Evolutionary conservation across 169 alveolate species (phyloP).

Genomic region (Plasmodium blacklocki): DNA sequence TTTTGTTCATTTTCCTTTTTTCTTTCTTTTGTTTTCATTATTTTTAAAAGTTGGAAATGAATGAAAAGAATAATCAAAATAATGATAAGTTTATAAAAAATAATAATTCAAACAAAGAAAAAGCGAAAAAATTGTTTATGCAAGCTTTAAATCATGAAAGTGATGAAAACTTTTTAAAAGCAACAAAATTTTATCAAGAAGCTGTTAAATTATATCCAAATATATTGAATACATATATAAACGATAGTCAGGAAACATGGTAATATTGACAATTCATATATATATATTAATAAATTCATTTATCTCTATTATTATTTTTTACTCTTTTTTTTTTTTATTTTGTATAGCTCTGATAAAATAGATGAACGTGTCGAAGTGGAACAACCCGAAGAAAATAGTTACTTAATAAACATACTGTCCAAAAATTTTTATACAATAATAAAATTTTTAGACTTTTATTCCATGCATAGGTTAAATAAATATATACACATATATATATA

Average conservation of each 20-base stretch:
- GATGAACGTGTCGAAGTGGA: constrained; percentile 23
- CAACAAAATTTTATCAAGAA: constrained; percentile 58
- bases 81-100: constrained; percentile 10
- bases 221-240: constrained; percentile 24
- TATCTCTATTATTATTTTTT: background rate
- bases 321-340: background rate
- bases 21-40: background rate
- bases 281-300: background rate
- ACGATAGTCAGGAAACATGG: constrained; percentile 15
- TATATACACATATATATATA: background rate
- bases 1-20: constrained; percentile 1
- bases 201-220: constrained; percentile 63
- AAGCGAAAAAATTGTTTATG: constrained; percentile 47
- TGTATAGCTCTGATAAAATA: constrained; percentile 18
- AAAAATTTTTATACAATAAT: constrained; percentile 42
- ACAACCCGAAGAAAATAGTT: constrained; percentile 7
- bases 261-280: background rate
- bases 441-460: constrained; percentile 60
- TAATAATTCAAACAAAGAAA: constrained; percentile 42
- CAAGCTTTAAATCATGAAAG: constrained; percentile 59
- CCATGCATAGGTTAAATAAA: constrained; percentile 59
- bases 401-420: constrained; percentile 26
- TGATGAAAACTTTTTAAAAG: constrained; percentile 73
- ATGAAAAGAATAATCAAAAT: constrained; percentile 32
- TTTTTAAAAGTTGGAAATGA: constrained; percentile 19